These are phyloP conservation scores for Sclerotiophoma versabilis DNA, from an alignment of 2,329 filamentous ascomycete genomes.

Conservation along the genomic window DNA sequence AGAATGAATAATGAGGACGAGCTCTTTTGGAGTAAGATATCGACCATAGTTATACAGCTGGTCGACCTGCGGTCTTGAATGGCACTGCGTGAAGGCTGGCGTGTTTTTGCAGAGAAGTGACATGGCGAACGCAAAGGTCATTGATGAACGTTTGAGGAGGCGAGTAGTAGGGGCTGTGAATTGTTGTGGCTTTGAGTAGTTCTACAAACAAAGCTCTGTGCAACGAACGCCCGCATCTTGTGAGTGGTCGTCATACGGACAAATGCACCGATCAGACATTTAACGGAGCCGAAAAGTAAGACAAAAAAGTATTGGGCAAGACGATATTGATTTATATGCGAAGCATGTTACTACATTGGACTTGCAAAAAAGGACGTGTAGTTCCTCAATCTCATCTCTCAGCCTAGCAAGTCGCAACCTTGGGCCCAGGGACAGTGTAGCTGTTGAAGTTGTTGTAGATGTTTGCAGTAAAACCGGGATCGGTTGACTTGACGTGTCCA, in stretches of 20 bases:
- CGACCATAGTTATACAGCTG: neutral
- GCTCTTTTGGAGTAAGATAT: neutral
- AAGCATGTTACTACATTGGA: neutral
- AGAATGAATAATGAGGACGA: neutral
- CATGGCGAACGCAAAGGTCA: conserved; percentile 11
- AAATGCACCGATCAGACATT: neutral
- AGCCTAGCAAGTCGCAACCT: conserved; percentile 46
- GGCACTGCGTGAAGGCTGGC: conserved; percentile 22
- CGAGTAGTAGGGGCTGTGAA: neutral
- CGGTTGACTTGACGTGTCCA: conserved; percentile 43
- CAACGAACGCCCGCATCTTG: neutral
- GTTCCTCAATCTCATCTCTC: neutral
- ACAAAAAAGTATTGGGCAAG: neutral
- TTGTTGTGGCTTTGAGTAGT: neutral
- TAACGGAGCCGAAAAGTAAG: no score
- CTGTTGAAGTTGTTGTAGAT: conserved; percentile 49
- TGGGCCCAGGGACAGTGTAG: conserved; percentile 47
- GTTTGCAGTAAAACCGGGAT: conserved; percentile 49
- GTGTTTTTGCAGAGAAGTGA: conserved; percentile 8
- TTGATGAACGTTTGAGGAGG: conserved; percentile 4
- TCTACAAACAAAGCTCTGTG: conserved; percentile 1
- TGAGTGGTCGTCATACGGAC: neutral
- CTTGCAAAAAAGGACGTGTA: neutral
- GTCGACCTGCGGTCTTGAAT: neutral
- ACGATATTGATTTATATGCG: neutral